These are phyloP conservation scores for Fusarium austroafricanum DNA, from an alignment of 2,329 filamentous ascomycete genomes.

Conservation along the genomic window DNA sequence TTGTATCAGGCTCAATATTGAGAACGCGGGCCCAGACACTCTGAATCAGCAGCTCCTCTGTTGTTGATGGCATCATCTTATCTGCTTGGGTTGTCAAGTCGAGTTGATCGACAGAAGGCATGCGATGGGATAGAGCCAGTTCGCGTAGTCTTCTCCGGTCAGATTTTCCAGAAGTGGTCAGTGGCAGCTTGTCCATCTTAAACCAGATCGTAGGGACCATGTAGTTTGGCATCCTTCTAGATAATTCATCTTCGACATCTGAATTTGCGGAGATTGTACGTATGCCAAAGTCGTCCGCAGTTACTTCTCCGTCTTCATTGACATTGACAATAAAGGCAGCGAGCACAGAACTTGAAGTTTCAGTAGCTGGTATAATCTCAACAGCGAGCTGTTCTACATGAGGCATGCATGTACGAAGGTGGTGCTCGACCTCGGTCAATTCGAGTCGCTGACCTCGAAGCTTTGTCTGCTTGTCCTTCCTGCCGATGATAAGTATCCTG, in stretches of 20 bases:
- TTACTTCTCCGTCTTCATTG: not conserved
- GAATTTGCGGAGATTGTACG: not conserved
- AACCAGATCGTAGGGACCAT: slow-evolving; percentile 7
- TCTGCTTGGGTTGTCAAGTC: not conserved
- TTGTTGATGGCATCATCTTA: not conserved
- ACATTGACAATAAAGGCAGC: not conserved
- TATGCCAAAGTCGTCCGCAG: not conserved
- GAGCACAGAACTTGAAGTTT: not conserved
- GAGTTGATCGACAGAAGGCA: no score
- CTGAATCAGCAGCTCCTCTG: not conserved
- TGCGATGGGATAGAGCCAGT: not conserved
- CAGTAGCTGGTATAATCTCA: not conserved
- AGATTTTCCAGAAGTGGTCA: slow-evolving; percentile 4
- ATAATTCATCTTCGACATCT: not conserved
- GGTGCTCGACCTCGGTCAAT: slow-evolving; percentile 27
- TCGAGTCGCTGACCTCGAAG: slow-evolving; percentile 8
- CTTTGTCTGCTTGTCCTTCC: slow-evolving; percentile 49
- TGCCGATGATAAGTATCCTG: slow-evolving; percentile 7
- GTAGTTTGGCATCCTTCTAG: not conserved
- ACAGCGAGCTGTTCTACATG: not conserved
- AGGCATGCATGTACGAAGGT: slow-evolving; percentile 4
- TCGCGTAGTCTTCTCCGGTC: slow-evolving; percentile 2
- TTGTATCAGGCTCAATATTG: not conserved
- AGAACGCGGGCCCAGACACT: not conserved
- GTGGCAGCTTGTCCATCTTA: not conserved